Evolutionary conservation across 2,329 filamentous ascomycete species (phyloP), one percentile per base, ranked within the genome.

Genomic region (Bipolaris cookei): DNA sequence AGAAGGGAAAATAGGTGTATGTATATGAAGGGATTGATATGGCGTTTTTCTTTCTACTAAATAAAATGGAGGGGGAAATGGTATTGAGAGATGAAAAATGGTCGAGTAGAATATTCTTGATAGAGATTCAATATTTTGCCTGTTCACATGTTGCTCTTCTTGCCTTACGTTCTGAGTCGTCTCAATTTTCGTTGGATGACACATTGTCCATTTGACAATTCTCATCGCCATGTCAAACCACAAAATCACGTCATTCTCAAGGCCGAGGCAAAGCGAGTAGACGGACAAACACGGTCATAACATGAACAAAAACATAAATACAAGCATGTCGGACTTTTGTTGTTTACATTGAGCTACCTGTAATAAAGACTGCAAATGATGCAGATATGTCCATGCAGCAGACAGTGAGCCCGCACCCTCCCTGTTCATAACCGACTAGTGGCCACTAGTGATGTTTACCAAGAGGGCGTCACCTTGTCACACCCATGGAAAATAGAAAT

Each of bases 291-390:
- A 28, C 21, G 8, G 42, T 14, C 25, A 28, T 8, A 10, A 10
- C 25, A 28, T 10, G 25, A 10, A 28, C 25, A 28, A 28, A 28
- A 8, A 28, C 2, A 28, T 3, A 10, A 28, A 1, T 28, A 28
- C 25, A 28, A 39, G 34, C 6, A 28, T 18, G 25, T 25, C 11
- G 30, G 41, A 52, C 38, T 55, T 44, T 20, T 48, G 10, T 34
- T 23, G 23, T 55, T 61, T 52, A 34, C 37, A 59, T 58, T 47
- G 51, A 38, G 54, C 37, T 54, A 50, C 30, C 39, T 51, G 41
- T 34, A 51, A 44, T 6, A 11, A 14, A 35, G 16, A 41, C 30
- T 18, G 38, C 58, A 60, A 50, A 53, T 38, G 20, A 43, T 6
- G 14, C 42, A 18, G 32, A 18, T 5, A 6, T 54, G 11, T 41